Percentiles rank a stretch among this genome's conserved stretches.
These are phyloP conservation scores for Copromyces sp. DNA, from an alignment of 495 filamentous ascomycete species.

Conservation along the genomic window DNA sequence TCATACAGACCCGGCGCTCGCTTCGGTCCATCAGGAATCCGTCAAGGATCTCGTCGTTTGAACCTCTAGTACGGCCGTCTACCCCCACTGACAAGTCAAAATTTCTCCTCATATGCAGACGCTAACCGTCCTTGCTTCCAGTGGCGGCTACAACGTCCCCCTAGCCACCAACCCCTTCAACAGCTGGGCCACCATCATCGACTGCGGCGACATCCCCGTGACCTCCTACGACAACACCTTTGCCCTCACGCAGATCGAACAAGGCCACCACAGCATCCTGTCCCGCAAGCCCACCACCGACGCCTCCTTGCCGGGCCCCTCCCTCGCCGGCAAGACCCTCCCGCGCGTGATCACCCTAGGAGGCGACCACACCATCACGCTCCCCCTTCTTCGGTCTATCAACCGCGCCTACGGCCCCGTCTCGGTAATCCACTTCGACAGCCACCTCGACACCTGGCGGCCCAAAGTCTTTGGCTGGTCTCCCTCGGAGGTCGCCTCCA, in stretches of 20 bases:
- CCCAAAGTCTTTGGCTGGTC: constrained; percentile 51
- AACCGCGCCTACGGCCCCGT: constrained; percentile 70
- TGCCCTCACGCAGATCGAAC: constrained; percentile 70
- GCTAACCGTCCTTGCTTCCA: constrained; percentile 6
- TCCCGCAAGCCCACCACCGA: constrained; percentile 40
- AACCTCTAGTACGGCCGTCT: constrained; percentile 51
- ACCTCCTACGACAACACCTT: constrained; percentile 71
- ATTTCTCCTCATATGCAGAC: too few species aligned
- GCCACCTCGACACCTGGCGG: constrained; percentile 68
- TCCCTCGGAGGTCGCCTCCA: constrained; percentile 48
- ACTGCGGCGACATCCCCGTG: constrained; percentile 79
- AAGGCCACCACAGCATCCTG: constrained; percentile 48
- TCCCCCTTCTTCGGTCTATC: constrained; percentile 67
- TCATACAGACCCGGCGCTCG: constrained; percentile 51
- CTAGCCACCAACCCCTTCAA: constrained; percentile 71
- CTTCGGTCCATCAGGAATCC: constrained; percentile 78
- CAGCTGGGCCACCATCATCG: constrained; percentile 65
- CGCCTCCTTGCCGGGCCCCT: constrained; percentile 35
- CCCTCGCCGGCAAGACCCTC: constrained; percentile 42
- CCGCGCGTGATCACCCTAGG: constrained; percentile 64
- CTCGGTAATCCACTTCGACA: constrained; percentile 82
- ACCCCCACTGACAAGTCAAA: too few species aligned
- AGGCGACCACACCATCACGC: constrained; percentile 75
- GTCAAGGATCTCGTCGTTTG: constrained; percentile 68
- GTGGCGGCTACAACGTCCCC: constrained; percentile 69